Base-by-base conservation (phyloP, 208 protist genomes). In the Blastocrithidia nonstop region DNA sequence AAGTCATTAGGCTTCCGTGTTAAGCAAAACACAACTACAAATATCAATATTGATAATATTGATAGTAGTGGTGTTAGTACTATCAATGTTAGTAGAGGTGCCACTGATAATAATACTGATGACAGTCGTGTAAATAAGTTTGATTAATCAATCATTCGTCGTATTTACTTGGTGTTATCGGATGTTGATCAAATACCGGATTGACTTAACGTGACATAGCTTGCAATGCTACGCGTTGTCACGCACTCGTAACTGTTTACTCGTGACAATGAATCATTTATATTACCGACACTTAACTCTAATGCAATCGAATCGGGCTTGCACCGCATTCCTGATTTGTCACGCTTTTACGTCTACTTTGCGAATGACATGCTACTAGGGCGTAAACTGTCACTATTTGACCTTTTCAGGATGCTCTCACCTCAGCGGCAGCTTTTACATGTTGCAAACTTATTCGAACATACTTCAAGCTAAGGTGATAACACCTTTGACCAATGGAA, bases 361-460 rank as follows among this genome's bases (percentile, higher is more conserved):
- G 59, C 61, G 40, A 76, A 76, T 20, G 67, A 76, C 51, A 71
- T 71, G 62, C 35, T 76, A 4, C 15, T 70, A 1, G 59, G 62
- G 17, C 57, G 58, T 0, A 47, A 22, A 13, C 22, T 76, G 16
- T 71, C 62, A 0, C 19, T 68, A 17, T 68, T 76, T 20, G 68
- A 76, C 40, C 48, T 68, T 11, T 67, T 76, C 32, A 49, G 68
- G 11, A 62, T 64, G 0, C 47, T 76, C 24, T 67, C 62, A 3
- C 26, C 31, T 5, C 52, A 55, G 0, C 65, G 68, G 32, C n/a
- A 24, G 7, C 43, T 50, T 33, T 39, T 13, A 15, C 28, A 17
- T 4, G 26, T 40, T 5, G 28, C 17, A 39, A 15, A 25, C 50
- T 24, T n/a, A 20, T 11, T 27, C 8, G 9, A 19, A 23, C 6